A percentile compares a stretch with the other conserved stretches of the same genome.
These are phyloP conservation scores for Thraustochytrium striatum DNA, from an alignment of 352 stramenopile species.

Conservation along the genomic window DNA sequence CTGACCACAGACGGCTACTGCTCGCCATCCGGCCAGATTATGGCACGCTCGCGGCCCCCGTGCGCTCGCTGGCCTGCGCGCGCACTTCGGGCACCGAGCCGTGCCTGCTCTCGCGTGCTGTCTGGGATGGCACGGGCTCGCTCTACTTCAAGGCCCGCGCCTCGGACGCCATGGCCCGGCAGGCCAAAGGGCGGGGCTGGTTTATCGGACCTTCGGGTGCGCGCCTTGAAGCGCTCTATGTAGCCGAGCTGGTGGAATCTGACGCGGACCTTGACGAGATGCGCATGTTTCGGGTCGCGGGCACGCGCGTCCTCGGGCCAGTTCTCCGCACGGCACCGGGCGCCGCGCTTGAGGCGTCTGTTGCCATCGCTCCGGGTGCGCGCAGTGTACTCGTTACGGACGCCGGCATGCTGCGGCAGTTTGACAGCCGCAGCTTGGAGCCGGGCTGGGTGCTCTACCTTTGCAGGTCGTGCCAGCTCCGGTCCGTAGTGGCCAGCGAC, in stretches of 20 bases:
- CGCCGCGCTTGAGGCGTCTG: not conserved
- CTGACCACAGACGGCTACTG: conserved; percentile 9
- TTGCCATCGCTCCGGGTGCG: not conserved
- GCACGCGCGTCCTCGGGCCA: not conserved
- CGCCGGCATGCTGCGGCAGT: not conserved
- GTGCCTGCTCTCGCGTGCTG: not conserved
- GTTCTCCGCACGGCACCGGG: not conserved
- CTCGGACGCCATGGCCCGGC: not conserved
- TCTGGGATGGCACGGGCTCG: not conserved
- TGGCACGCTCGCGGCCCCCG: not conserved
- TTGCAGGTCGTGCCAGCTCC: not conserved
- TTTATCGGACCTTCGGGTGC: no score
- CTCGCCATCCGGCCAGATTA: not conserved
- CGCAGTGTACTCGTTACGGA: not conserved
- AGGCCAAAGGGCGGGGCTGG: not conserved
- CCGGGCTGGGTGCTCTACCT: not conserved
- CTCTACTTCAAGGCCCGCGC: conserved; percentile 28
- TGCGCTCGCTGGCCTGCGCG: not conserved
- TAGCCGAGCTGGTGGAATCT: not conserved
- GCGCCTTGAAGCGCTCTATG: not conserved
- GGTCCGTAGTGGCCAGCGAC: not conserved
- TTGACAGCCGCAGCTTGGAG: not conserved
- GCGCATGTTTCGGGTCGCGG: conserved; percentile 24
- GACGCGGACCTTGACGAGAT: conserved; percentile 10
- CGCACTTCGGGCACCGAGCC: not conserved